Conservation (phyloP, 805 yeast genomes). For the Tetrapisispora arboricola region DNA sequence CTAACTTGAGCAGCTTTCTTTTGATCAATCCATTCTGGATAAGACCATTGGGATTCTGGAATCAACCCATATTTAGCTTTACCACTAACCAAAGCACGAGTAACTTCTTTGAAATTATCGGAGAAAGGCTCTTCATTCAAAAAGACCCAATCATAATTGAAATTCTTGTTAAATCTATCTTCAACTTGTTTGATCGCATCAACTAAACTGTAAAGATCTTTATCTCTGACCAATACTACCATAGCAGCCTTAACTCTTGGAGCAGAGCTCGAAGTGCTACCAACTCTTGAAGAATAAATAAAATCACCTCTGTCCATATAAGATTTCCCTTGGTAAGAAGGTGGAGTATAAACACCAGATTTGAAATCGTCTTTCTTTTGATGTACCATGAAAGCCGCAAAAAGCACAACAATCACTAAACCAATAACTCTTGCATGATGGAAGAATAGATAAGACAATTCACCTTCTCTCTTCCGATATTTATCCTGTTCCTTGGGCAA, state of each 20-base stretch:
- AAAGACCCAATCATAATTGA: slow-evolving; percentile 90
- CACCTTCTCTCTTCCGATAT: background rate
- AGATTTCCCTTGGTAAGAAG: slow-evolving; percentile 1
- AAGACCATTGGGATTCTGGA: slow-evolving; percentile 81
- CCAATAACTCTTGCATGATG: slow-evolving; percentile 1
- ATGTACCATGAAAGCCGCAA: background rate
- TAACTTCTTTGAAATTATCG: slow-evolving; percentile 66
- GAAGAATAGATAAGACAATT: background rate
- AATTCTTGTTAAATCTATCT: slow-evolving; percentile 77
- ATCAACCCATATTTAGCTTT: slow-evolving; percentile 65
- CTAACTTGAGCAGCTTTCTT: slow-evolving; percentile 52
- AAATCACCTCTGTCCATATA: slow-evolving; percentile 4
- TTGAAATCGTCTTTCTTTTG: background rate
- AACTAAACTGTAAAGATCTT: slow-evolving; percentile 53
- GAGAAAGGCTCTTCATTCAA: slow-evolving; percentile 78
- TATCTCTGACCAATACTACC: slow-evolving; percentile 68
- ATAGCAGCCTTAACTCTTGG: slow-evolving; percentile 62
- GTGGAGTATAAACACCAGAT: background rate
- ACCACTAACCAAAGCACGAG: slow-evolving; percentile 66
- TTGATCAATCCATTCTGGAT: slow-evolving; percentile 73
- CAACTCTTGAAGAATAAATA: slow-evolving; percentile 6
- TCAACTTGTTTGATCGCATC: slow-evolving; percentile 69
- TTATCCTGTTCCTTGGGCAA: slow-evolving; percentile 1
- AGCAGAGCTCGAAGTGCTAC: slow-evolving; percentile 12
- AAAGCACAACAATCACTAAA: background rate